Evolutionary conservation across 2,329 filamentous ascomycete species (phyloP).

Genomic region (Salinomyces thailandicus): DNA sequence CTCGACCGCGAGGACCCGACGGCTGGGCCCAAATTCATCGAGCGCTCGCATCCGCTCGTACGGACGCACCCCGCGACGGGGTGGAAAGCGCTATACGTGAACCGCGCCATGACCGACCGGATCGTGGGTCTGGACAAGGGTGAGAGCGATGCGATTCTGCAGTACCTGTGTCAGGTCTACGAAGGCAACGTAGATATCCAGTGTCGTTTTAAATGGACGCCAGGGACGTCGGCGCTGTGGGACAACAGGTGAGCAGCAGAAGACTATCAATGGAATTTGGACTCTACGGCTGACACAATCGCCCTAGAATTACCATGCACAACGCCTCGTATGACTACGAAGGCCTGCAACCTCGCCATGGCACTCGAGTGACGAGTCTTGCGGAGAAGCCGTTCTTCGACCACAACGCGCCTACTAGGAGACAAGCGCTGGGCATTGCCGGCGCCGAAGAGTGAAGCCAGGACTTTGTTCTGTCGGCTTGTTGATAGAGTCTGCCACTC

Average conservation of each 20-base stretch:
- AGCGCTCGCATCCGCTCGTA: constrained; percentile 58
- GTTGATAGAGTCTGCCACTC: no score
- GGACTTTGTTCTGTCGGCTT: no score
- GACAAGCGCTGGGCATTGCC: constrained; percentile 49
- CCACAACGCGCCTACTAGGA: constrained; percentile 51
- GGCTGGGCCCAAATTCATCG: constrained; percentile 54
- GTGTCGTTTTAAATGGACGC: constrained; percentile 60
- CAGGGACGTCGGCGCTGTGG: constrained; percentile 57
- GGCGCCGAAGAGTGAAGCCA: constrained; percentile 1
- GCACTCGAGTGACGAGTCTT: constrained; percentile 59
- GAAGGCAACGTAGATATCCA: constrained; percentile 63
- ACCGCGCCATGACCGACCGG: constrained; percentile 55
- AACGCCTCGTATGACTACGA: constrained; percentile 67
- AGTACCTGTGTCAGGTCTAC: constrained; percentile 58
- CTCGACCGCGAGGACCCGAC: constrained; percentile 53
- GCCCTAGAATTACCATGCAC: constrained; percentile 44
- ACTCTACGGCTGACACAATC: no score
- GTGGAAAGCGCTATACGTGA: constrained; percentile 65
- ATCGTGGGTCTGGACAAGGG: constrained; percentile 60
- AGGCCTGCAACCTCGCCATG: constrained; percentile 55
- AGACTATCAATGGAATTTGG: neutral
- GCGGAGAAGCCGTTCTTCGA: constrained; percentile 64
- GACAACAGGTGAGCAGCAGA: constrained; percentile 44
- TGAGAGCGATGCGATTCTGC: constrained; percentile 58
- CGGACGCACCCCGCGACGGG: constrained; percentile 62